Percentiles rank a stretch among this genome's conserved stretches.
phyloP scores from a whole-genome alignment of 2,329 filamentous ascomycete genomes.

The Aplosporella prunicola region DNA sequence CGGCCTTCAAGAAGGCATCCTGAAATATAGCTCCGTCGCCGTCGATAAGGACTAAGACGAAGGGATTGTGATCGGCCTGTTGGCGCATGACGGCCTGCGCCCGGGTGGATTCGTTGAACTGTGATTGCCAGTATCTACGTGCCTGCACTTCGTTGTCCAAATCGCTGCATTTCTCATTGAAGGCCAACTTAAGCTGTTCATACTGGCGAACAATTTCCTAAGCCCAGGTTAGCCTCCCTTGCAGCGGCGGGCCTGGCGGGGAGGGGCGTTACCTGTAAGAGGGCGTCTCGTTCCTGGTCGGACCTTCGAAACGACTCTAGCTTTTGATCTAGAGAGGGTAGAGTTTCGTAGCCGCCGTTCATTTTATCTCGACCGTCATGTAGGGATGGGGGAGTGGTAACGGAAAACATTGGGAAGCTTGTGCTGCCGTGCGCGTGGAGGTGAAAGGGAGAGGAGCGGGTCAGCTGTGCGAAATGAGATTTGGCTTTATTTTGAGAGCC shows the following conservation, averaged over 20 bases:
- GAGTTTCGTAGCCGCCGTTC: constrained; percentile 7
- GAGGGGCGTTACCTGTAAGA: constrained; percentile 21
- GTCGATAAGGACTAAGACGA: constrained; percentile 39
- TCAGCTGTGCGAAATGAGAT: too few relatives aligned
- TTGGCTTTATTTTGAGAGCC: too few relatives aligned
- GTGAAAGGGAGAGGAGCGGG: too few relatives aligned
- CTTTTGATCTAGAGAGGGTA: constrained; percentile 13
- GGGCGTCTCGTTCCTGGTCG: constrained; percentile 27
- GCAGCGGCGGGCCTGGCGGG: not conserved
- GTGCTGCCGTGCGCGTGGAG: too few relatives aligned
- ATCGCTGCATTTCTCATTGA: constrained; percentile 25
- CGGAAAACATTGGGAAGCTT: too few relatives aligned
- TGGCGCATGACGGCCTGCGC: constrained; percentile 3
- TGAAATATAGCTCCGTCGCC: constrained; percentile 42
- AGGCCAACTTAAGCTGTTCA: constrained; percentile 23
- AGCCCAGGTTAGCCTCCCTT: not conserved
- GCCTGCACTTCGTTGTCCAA: constrained; percentile 28
- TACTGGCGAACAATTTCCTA: constrained; percentile 22
- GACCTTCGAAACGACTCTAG: constrained; percentile 26
- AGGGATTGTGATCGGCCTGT: constrained; percentile 27
- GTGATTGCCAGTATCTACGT: constrained; percentile 25
- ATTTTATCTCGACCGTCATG: too few relatives aligned
- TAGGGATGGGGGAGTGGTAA: too few relatives aligned
- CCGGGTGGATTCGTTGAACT: constrained; percentile 10
- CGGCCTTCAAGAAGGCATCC: constrained; percentile 33